phyloP scores from a whole-genome alignment of 2,329 filamentous ascomycete species.

The Cytospora piceae region DNA sequence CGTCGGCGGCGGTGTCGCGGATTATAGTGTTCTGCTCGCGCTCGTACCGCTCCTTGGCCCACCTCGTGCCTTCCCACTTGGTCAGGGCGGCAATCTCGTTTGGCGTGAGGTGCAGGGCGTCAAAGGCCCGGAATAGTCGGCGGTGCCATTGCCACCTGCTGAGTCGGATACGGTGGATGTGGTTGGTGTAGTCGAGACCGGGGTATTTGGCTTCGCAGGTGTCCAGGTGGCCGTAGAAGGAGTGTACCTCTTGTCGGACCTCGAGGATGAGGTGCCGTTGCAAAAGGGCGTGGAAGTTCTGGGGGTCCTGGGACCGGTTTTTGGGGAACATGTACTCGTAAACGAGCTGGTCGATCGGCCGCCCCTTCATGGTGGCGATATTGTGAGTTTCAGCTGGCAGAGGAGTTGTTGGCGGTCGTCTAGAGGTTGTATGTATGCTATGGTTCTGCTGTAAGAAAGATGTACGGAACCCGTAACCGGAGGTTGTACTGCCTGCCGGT shows the following conservation, averaged over 20 bases:
- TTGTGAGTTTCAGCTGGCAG: not conserved
- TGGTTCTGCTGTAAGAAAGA: not conserved
- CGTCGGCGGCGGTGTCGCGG: constrained; percentile 71
- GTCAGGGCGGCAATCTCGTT: constrained; percentile 73
- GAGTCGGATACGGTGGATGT: constrained; percentile 76
- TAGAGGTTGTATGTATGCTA: not conserved
- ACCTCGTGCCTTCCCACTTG: constrained; percentile 82
- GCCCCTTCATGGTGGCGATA: constrained; percentile 66
- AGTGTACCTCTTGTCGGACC: constrained; percentile 76
- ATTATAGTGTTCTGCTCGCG: constrained; percentile 73
- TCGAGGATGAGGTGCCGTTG: constrained; percentile 74
- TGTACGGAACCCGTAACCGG: not conserved
- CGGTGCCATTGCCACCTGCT: constrained; percentile 77
- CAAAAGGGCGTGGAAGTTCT: constrained; percentile 71
- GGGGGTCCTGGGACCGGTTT: constrained; percentile 68
- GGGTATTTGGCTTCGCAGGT: constrained; percentile 82
- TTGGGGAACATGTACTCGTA: constrained; percentile 75
- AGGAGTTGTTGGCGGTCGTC: not conserved
- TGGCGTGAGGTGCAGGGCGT: constrained; percentile 68
- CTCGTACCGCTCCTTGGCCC: constrained; percentile 82
- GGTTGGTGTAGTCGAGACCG: constrained; percentile 76
- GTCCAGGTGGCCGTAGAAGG: constrained; percentile 79
- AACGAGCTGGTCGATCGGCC: constrained; percentile 71
- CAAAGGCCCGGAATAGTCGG: constrained; percentile 76
- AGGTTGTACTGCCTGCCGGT: not conserved